phyloP scores from a whole-genome alignment of 2,329 filamentous ascomycete genomes.

The Ophioceras dolichostomum region DNA sequence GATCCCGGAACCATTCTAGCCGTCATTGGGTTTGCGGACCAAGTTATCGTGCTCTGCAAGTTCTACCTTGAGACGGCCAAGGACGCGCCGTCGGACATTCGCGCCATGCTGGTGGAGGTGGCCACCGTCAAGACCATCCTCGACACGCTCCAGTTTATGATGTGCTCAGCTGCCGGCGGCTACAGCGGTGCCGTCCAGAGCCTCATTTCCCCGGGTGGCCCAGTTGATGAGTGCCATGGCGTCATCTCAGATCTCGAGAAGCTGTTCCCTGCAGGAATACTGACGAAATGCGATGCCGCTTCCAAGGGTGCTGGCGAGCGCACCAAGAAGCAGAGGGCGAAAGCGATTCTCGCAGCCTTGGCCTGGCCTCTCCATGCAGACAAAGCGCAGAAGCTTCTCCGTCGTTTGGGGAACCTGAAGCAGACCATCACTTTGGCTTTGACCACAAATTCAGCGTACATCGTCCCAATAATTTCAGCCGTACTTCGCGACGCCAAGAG shows the following conservation, averaged over 20 bases:
- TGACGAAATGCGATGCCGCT: too few species aligned
- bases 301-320: too few species aligned
- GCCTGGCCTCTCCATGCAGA: conserved; percentile 1
- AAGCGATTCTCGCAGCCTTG: not conserved
- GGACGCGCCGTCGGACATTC: not conserved
- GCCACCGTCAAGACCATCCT: not conserved
- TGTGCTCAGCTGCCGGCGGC: not conserved
- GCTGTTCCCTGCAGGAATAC: not conserved
- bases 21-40: not conserved
- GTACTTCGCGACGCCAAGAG: too few species aligned
- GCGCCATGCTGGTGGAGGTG: not conserved
- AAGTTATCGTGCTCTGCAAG: not conserved
- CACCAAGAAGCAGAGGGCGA: not conserved
- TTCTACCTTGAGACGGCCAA: not conserved
- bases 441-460: not conserved
- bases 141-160: not conserved
- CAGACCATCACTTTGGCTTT: not conserved
- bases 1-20: not conserved
- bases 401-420: not conserved
- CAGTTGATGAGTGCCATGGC: not conserved
- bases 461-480: not conserved
- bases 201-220: not conserved
- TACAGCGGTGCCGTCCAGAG: not conserved
- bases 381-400: not conserved
- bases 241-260: not conserved